Evolutionary conservation across 768 basidiomycete genomes (phyloP), one percentile per base, ranked within the genome.

Genomic region (Leccinum obscurum): DNA sequence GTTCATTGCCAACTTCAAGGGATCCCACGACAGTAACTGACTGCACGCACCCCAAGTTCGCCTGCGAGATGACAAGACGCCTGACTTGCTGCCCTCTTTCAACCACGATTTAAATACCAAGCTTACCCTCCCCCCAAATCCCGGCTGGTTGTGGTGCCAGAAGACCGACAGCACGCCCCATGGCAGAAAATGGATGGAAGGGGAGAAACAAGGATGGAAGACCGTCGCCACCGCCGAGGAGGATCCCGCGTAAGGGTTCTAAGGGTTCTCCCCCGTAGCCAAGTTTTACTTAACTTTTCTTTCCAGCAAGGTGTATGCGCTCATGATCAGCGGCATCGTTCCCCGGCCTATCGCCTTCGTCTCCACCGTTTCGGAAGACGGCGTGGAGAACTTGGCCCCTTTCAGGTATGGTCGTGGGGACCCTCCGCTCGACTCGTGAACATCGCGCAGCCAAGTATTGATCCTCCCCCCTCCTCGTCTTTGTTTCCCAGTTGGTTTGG

Each of bases 1-100:
- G 6, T 99, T 98, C 74, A 95, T 98, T 68, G 87, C 95, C 10
- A 99, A 99, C 73, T 83, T 87, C 54, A 96, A 97, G 76, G 96
- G 95, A 3, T 99, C 26, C 71, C 70, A 41, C 17, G 39, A 41
- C 8, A 14, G 17, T 17, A 9, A 41, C 39, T 41, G 7, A 41
- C 39, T 41, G 15, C 15, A 17, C 8, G 17, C 39, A 41, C 17
- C 39, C 17, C 39, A 17, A 41, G 39, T 41, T 41, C 39, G 17
- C 39, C 39, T 41, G 39, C 39, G 39, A 17, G 39, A 41, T 8
- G 17, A 41, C 39, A 41, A 41, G 17, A 7, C 39, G 17, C 8
- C 39, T 9, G 8, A 9, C 39, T 41, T 41, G 17, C 37, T 75
- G 14, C 65, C 72, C 3, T 60, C 70, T 26, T 71, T 70, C 26